A percentile compares a stretch with the other conserved stretches of the same genome.
Evolutionary conservation across 2,329 filamentous ascomycete species (phyloP).

Genomic region (Hymenoscyphus occultus): DNA sequence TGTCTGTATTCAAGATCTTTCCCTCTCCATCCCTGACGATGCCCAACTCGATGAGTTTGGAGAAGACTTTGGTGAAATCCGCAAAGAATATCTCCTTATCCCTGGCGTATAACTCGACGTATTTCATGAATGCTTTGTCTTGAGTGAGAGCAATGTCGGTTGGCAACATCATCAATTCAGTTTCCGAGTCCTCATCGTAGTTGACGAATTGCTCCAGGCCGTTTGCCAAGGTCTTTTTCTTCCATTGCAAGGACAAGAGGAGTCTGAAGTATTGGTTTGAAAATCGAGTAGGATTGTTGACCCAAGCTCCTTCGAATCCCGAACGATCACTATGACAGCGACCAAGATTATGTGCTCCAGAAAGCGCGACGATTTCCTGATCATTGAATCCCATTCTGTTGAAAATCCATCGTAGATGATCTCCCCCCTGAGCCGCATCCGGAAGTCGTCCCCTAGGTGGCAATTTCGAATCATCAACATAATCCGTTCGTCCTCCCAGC

Average conservation of each 20-base stretch:
- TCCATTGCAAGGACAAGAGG: constrained; percentile 51
- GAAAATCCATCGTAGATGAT: constrained; percentile 55
- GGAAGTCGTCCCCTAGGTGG: constrained; percentile 57
- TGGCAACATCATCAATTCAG: constrained; percentile 64
- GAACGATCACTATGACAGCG: constrained; percentile 53
- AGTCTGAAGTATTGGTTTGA: constrained; percentile 57
- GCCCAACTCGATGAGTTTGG: constrained; percentile 59
- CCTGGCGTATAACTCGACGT: constrained; percentile 57
- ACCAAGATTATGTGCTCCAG: constrained; percentile 55
- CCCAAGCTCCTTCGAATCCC: constrained; percentile 58
- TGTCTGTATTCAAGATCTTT: constrained; percentile 54
- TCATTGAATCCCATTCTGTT: constrained; percentile 60
- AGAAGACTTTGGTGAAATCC: constrained; percentile 57
- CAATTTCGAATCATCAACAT: constrained; percentile 57
- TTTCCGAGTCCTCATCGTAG: constrained; percentile 52
- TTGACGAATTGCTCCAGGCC: constrained; percentile 58
- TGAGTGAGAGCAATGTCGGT: constrained; percentile 58
- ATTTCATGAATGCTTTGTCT: constrained; percentile 51
- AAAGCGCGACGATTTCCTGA: constrained; percentile 56
- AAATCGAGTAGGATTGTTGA: constrained; percentile 57
- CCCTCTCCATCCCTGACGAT: constrained; percentile 54
- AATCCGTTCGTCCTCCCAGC: constrained; percentile 58
- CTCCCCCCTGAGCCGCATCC: constrained; percentile 51
- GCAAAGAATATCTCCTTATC: constrained; percentile 62
- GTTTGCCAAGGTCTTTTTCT: constrained; percentile 49